A percentile compares a stretch with the other conserved stretches of the same genome.
These are phyloP conservation scores for Laetiporus sulphureus DNA, from an alignment of 1,284 basidiomycete genomes.

Conservation along the genomic window DNA sequence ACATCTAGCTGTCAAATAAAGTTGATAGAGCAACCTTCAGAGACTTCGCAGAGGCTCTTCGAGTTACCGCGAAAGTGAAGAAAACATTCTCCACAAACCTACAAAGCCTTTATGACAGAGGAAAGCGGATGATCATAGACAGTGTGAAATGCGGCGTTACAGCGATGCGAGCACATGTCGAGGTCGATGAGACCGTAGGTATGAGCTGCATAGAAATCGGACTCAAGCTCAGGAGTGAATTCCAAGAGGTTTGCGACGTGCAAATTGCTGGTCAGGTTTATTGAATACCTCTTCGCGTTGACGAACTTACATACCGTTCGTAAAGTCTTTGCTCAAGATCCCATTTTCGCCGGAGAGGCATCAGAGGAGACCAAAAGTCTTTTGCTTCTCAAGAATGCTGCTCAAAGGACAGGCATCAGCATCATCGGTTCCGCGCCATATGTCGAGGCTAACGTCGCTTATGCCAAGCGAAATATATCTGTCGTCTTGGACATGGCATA, in stretches of 20 bases:
- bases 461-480: conserved; percentile 47
- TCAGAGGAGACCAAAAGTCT: conserved; percentile 37
- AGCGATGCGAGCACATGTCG: conserved; percentile 59
- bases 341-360: conserved; percentile 36
- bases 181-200: conserved; percentile 49
- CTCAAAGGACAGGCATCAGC: conserved; percentile 31
- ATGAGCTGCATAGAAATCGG: conserved; percentile 45
- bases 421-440: conserved; percentile 60
- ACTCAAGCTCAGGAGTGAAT: conserved; percentile 39
- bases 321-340: conserved; percentile 58
- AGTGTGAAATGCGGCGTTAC: conserved; percentile 56
- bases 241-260: conserved; percentile 40
- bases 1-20: not conserved
- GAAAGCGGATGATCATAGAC: conserved; percentile 44
- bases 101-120: conserved; percentile 44
- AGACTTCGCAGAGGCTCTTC: conserved; percentile 49
- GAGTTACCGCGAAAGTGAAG: conserved; percentile 45
- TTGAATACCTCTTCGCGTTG: too few species aligned
- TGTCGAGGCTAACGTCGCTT: conserved; percentile 42
- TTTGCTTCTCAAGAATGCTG: conserved; percentile 34
- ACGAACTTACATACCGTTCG: conserved; percentile 8
- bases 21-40: conserved; percentile 23
- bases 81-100: conserved; percentile 33
- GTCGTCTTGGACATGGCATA: conserved; percentile 43
- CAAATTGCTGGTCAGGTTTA: conserved; percentile 45